Conservation (phyloP, 2,329 filamentous ascomycete genomes). For the Neofusicoccum ribis region DNA sequence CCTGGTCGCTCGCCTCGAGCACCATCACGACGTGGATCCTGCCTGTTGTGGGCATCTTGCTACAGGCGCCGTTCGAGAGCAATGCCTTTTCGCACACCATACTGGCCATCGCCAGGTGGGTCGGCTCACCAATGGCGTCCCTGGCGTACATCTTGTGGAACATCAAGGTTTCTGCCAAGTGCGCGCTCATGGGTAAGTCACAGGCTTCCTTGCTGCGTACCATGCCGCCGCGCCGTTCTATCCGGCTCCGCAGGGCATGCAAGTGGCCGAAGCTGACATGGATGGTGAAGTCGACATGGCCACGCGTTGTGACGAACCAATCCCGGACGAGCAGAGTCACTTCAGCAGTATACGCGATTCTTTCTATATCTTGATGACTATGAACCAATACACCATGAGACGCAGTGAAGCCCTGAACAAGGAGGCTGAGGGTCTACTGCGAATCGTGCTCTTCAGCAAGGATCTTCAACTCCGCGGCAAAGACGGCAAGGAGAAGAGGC, state of each 20-base stretch:
- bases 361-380: constrained; percentile 45
- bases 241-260: neutral
- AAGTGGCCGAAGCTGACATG: neutral
- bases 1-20: constrained; percentile 32
- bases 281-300: constrained; percentile 37
- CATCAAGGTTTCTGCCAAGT: constrained; percentile 42
- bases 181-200: constrained; percentile 34
- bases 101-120: constrained; percentile 38
- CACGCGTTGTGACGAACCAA: constrained; percentile 30
- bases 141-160: constrained; percentile 43
- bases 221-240: neutral
- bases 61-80: constrained; percentile 45
- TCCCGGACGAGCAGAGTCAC: constrained; percentile 31
- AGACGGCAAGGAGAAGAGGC: constrained; percentile 27
- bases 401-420: constrained; percentile 26
- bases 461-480: constrained; percentile 34
- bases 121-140: constrained; percentile 40
- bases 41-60: constrained; percentile 39
- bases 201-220: neutral
- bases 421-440: constrained; percentile 41
- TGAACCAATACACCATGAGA: constrained; percentile 47
- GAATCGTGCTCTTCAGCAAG: constrained; percentile 44
- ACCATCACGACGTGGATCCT: constrained; percentile 45
- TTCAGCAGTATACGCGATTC: constrained; percentile 45
- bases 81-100: constrained; percentile 40